These are phyloP conservation scores for Pyrenula aspistea DNA, from an alignment of 495 filamentous ascomycete species.

Conservation along the genomic window DNA sequence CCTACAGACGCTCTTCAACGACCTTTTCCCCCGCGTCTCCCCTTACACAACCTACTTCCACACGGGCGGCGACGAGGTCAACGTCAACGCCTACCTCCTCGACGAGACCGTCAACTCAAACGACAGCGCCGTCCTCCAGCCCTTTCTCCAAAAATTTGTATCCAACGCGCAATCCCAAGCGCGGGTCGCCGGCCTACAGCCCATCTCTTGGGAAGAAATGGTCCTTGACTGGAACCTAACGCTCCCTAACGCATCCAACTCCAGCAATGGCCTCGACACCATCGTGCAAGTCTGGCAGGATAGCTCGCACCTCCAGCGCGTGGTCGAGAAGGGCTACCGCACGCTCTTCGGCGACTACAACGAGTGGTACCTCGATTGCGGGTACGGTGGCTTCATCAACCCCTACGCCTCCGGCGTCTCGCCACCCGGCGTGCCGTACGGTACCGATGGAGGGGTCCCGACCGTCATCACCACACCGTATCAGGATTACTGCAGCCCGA, in stretches of 20 bases:
- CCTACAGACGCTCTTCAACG: constrained; percentile 52
- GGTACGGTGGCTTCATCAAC: constrained; percentile 64
- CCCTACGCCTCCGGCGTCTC: not conserved
- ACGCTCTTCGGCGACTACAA: constrained; percentile 65
- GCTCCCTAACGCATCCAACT: constrained; percentile 19
- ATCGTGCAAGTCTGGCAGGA: constrained; percentile 67
- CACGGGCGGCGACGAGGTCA: constrained; percentile 75
- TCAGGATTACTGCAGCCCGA: constrained; percentile 62
- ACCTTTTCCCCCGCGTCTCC: constrained; percentile 57
- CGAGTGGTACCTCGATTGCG: constrained; percentile 78
- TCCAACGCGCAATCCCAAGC: constrained; percentile 51
- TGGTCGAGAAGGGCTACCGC: constrained; percentile 48
- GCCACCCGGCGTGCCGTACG: not conserved
- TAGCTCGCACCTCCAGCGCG: constrained; percentile 36
- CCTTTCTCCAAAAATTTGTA: constrained; percentile 61
- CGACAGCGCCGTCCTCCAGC: constrained; percentile 43
- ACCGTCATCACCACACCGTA: constrained; percentile 34
- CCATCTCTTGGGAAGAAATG: constrained; percentile 78
- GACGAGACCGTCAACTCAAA: constrained; percentile 59
- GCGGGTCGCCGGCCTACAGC: constrained; percentile 43
- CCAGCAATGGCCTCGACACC: constrained; percentile 28
- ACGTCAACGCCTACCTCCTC: constrained; percentile 57
- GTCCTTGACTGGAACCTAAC: constrained; percentile 62
- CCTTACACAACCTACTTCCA: constrained; percentile 65
- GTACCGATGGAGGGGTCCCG: constrained; percentile 1